Conservation (phyloP, 331 rosid genomes). For the Pyracantha coccinea region DNA sequence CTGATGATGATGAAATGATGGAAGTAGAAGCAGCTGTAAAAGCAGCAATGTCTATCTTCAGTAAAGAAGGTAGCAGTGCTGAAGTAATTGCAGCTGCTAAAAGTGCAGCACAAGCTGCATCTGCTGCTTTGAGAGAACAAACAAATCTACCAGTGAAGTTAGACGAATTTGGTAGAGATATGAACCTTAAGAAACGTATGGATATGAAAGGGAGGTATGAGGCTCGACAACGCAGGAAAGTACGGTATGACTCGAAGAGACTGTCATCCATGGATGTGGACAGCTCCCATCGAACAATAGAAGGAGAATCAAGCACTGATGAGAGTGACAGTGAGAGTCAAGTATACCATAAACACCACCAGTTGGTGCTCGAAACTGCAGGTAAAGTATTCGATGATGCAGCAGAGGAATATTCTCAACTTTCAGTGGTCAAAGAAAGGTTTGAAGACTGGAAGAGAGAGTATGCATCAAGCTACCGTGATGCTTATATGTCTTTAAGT, state of each 20-base stretch:
- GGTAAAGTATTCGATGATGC: constrained; percentile 84
- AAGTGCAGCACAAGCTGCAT: constrained; percentile 82
- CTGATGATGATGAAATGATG: constrained; percentile 71
- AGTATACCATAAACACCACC: constrained; percentile 55
- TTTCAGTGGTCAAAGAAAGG: constrained; percentile 63
- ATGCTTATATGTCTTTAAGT: constrained; percentile 87
- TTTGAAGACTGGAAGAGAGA: constrained; percentile 89
- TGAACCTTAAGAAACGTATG: constrained; percentile 78
- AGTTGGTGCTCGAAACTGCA: constrained; percentile 70
- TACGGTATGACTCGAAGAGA: constrained; percentile 39
- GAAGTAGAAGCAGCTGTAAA: constrained; percentile 84
- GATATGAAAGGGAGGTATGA: constrained; percentile 62
- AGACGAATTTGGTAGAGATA: constrained; percentile 92
- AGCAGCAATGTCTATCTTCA: constrained; percentile 63
- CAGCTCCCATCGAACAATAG: constrained; percentile 42
- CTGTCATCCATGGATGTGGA: constrained; percentile 53
- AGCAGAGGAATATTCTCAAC: constrained; percentile 73
- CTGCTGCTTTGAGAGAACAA: constrained; percentile 54
- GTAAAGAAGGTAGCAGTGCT: constrained; percentile 51
- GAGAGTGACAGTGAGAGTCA: constrained; percentile 88
- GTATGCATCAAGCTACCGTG: constrained; percentile 56
- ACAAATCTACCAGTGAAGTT: constrained; percentile 60
- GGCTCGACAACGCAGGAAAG: constrained; percentile 46
- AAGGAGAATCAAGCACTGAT: constrained; percentile 96
- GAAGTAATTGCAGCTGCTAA: constrained; percentile 58